Conservation (phyloP, 2,329 filamentous ascomycete genomes). For the Sphaceloma murrayae region DNA sequence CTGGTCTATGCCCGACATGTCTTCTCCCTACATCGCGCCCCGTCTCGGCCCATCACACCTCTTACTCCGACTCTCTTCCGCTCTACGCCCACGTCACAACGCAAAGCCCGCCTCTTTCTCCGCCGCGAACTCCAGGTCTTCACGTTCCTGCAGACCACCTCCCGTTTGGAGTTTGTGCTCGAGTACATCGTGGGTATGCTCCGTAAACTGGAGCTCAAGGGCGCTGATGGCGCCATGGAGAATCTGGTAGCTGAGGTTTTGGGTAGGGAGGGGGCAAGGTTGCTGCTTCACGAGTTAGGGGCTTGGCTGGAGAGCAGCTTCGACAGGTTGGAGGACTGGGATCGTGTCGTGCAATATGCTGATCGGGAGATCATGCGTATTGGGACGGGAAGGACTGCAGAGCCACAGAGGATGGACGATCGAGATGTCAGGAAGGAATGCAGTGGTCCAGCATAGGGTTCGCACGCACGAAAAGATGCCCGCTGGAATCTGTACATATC, state of each 20-base stretch:
- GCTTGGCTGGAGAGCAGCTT: conserved; percentile 78
- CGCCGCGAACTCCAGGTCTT: conserved; percentile 79
- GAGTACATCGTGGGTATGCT: conserved; percentile 79
- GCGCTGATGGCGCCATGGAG: conserved; percentile 67
- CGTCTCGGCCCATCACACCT: conserved; percentile 65
- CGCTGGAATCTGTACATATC: not conserved
- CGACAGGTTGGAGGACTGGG: conserved; percentile 64
- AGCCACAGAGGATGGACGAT: not conserved
- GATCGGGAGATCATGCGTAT: conserved; percentile 16
- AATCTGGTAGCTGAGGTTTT: conserved; percentile 70
- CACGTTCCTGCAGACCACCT: conserved; percentile 58
- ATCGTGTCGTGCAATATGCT: conserved; percentile 64
- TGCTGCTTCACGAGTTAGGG: conserved; percentile 79
- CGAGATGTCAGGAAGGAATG: too few species aligned
- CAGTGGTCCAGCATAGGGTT: too few species aligned
- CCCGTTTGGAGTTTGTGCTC: conserved; percentile 60
- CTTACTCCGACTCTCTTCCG: conserved; percentile 59
- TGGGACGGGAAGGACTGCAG: not conserved
- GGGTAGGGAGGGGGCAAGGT: conserved; percentile 58
- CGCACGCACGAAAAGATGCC: not conserved
- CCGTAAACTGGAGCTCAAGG: conserved; percentile 72
- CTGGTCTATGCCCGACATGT: conserved; percentile 62
- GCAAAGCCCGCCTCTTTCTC: conserved; percentile 70
- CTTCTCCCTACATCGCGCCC: conserved; percentile 70
- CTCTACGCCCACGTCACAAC: conserved; percentile 56